Evolutionary conservation across 345 rosid species (phyloP), one percentile per base, ranked within the genome.

Genomic region (Pistacia vera): DNA sequence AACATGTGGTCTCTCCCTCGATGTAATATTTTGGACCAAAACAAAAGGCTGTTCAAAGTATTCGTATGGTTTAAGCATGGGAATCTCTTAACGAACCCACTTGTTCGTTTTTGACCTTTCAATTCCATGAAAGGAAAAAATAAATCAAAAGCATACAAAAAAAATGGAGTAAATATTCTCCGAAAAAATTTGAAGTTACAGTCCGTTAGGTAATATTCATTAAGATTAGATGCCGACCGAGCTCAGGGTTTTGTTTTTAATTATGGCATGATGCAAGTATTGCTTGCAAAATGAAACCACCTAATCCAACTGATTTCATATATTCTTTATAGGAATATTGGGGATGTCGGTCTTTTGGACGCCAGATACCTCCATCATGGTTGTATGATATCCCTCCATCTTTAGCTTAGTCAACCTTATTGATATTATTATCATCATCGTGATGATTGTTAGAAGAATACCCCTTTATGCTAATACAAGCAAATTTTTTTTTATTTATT

Each of bases 161-260:
- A n/a, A 16, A 46, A 16, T 4, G 28, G 3, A 41, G 41, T 14
- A 66, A 20, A 41, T 5, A 18, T 38, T 8, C 68, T 13, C 25
- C 18, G 51, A 64, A 64, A 63, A 63, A 61, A 12, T 61, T 62
- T 30, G 11, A 65, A 54, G 28, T 38, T 22, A 68, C 41, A 20
- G 25, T 75, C 33, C 49, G 41, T 75, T 70, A 73, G 74, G 77
- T 79, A 70, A 66, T 48, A 11, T 51, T 59, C 4, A 65, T 20
- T 55, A 70, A 62, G 72, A 78, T 85, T 83, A 82, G 87, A 82
- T 63, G 75, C 89, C 89, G 87, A 75, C 91, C 89, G 82, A 64
- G 68, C 85, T 88, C 80, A 88, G 60, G 30, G 28, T 57, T 80
- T 83, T 82, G 78, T 73, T 75, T 73, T 81, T 75, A 79, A 63